Evolutionary conservation across 192 early-diverging fungal species (phyloP).

Genomic region (Backusella sp.): DNA sequence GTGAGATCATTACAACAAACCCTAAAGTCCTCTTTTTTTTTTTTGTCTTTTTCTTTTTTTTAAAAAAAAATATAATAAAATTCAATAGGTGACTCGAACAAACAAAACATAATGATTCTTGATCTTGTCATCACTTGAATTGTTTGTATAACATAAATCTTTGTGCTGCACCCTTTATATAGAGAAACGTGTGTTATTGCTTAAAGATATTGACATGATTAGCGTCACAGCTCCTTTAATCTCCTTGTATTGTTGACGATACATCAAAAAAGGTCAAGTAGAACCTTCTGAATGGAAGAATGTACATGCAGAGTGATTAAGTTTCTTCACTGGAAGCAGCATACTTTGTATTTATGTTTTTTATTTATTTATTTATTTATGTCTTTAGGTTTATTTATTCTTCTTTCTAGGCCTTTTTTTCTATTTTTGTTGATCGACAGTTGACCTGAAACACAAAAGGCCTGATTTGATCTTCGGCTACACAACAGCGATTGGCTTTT

Average conservation of each 20-base stretch:
- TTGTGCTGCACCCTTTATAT: not conserved
- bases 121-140: not conserved
- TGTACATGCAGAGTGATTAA: conserved; percentile 4
- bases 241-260: not conserved
- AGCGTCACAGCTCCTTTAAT: not conserved
- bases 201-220: not conserved
- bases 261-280: not conserved
- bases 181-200: not conserved
- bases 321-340: not conserved
- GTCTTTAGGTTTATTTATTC: not conserved
- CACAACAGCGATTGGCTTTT: conserved; percentile 1
- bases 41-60: not conserved
- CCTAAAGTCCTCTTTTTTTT: not conserved
- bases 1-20: not conserved
- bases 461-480: conserved; percentile 1
- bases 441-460: conserved; percentile 5
- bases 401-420: not conserved
- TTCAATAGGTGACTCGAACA: not conserved
- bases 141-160: not conserved
- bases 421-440: conserved; percentile 1
- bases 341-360: not conserved
- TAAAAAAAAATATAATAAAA: not conserved
- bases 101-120: not conserved
- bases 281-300: conserved; percentile 1
- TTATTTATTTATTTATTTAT: not conserved